Evolutionary conservation across 345 rosid genomes (phyloP).

Genomic region (Ricinus communis): DNA sequence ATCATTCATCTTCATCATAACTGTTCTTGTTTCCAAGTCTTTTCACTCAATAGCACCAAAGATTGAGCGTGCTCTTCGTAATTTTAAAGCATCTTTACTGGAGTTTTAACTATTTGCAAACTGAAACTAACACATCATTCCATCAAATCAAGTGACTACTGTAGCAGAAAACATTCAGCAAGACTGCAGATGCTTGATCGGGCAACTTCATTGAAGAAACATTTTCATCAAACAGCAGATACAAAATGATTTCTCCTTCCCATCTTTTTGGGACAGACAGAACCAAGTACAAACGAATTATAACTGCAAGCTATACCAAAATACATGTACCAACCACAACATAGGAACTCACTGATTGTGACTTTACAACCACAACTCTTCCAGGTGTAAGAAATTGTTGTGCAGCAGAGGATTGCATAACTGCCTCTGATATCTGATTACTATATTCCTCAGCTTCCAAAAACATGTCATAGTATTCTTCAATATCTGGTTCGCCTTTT

Average conservation of each 20-base stretch:
- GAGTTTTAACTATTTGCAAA: constrained; percentile 3
- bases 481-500: constrained; percentile 89
- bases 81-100: neutral
- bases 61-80: neutral
- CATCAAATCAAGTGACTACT: neutral
- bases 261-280: neutral
- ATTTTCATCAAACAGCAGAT: constrained; percentile 6
- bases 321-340: constrained; percentile 16
- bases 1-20: neutral
- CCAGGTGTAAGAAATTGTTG: constrained; percentile 55
- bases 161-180: neutral
- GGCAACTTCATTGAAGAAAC: constrained; percentile 11
- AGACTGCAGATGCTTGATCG: constrained; percentile 1
- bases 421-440: constrained; percentile 53
- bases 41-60: neutral
- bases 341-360: constrained; percentile 58
- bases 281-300: neutral
- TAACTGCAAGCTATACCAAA: constrained; percentile 4
- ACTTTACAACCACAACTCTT: constrained; percentile 84
- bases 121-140: neutral
- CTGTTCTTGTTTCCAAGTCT: neutral
- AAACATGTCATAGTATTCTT: constrained; percentile 78
- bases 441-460: constrained; percentile 51
- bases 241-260: neutral
- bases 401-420: constrained; percentile 59